Percentiles rank a stretch among this genome's conserved stretches.
Conservation (phyloP, 352 stramenopile genomes). For the Globisporangium ultimum region DNA sequence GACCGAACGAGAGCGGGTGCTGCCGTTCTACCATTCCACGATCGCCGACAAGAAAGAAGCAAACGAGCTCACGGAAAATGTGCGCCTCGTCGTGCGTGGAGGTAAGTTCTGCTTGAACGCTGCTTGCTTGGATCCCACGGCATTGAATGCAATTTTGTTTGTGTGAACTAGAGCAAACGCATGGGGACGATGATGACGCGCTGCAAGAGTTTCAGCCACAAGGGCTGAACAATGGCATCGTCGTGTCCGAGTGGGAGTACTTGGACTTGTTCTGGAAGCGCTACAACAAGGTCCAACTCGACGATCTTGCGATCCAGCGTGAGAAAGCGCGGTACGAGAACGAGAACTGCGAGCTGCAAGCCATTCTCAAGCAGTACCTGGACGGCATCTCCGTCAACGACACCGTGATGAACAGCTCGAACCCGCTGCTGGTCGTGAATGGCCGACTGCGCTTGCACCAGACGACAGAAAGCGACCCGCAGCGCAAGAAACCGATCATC, state of each 20-base stretch:
- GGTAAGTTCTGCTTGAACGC: conserved; percentile 16
- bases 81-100: conserved; percentile 39
- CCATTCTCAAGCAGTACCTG: conserved; percentile 91
- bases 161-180: conserved; percentile 21
- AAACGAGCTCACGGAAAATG: conserved; percentile 59
- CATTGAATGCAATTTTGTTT: too few species aligned
- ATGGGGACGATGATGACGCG: conserved; percentile 38
- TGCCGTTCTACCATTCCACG: conserved; percentile 80
- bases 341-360: conserved; percentile 90
- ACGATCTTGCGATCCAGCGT: conserved; percentile 88
- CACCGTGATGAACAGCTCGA: conserved; percentile 86
- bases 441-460: conserved; percentile 69
- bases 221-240: conserved; percentile 42
- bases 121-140: conserved; percentile 4
- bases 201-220: conserved; percentile 65
- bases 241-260: conserved; percentile 76
- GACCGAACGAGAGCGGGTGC: conserved; percentile 89
- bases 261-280: conserved; percentile 93
- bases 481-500: conserved; percentile 54
- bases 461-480: conserved; percentile 17
- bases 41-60: conserved; percentile 63
- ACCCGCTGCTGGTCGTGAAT: conserved; percentile 94
- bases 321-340: conserved; percentile 81
- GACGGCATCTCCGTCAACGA: conserved; percentile 92
- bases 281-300: conserved; percentile 93